Conservation (phyloP, 2,329 filamentous ascomycete genomes). For the Coniochaeta hoffmannii region DNA sequence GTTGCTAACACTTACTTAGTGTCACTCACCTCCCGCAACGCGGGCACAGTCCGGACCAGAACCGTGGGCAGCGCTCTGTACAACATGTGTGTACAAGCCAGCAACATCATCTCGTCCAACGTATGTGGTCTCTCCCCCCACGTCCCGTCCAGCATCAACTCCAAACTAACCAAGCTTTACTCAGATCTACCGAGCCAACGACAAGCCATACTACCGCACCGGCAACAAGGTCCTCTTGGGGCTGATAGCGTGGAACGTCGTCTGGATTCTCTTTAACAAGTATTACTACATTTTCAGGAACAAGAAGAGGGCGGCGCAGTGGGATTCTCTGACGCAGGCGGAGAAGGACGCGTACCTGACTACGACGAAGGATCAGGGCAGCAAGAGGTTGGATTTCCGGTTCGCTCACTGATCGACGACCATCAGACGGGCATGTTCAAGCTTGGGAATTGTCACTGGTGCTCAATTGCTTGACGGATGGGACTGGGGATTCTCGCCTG, state of each 20-base stretch:
- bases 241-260: conserved; percentile 28
- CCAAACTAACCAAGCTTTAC: not conserved
- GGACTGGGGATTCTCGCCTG: no score
- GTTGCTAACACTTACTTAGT: conserved; percentile 31
- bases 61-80: conserved; percentile 55
- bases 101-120: conserved; percentile 34
- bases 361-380: conserved; percentile 33
- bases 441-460: no score
- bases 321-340: conserved; percentile 21
- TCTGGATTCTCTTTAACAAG: conserved; percentile 20
- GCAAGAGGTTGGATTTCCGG: conserved; percentile 26
- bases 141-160: not conserved
- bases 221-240: conserved; percentile 33
- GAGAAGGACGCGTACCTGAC: conserved; percentile 28
- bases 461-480: no score
- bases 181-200: conserved; percentile 27
- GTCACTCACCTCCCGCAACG: conserved; percentile 53
- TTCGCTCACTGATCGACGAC: conserved; percentile 17
- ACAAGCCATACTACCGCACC: conserved; percentile 36
- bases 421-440: not conserved
- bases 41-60: conserved; percentile 53
- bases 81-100: conserved; percentile 45
- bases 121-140: conserved; percentile 10
- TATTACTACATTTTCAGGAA: conserved; percentile 24
- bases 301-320: conserved; percentile 16